Percentiles rank a stretch among this genome's conserved stretches.
Evolutionary conservation across 305 asterid genomes (phyloP).

Genomic region (Rubia peregrina): DNA sequence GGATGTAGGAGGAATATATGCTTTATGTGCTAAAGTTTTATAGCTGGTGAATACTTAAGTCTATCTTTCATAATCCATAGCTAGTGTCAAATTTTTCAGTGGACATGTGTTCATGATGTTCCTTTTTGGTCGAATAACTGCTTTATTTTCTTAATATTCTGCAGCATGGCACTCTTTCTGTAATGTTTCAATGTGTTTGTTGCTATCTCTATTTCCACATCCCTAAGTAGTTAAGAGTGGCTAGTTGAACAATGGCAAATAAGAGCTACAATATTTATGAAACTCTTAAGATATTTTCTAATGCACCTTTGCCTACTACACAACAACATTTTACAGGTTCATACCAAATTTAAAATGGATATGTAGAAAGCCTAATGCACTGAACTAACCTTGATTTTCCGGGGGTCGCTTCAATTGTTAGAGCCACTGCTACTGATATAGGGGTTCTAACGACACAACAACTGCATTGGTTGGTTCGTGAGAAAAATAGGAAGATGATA

Average conservation of each 20-base stretch:
- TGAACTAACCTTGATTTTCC: conserved; percentile 19
- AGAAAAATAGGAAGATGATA: conserved; percentile 57
- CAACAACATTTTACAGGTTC: not conserved
- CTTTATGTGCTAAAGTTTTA: not conserved
- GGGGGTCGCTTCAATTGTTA: conserved; percentile 63
- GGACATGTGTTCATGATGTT: not conserved
- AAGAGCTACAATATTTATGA: not conserved
- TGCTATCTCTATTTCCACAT: not conserved
- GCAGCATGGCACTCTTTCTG: not conserved
- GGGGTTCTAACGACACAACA: conserved; percentile 74
- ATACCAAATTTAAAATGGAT: not conserved
- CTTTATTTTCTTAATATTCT: not conserved
- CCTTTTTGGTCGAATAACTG: no score
- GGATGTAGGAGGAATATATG: not conserved
- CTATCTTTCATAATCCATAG: conserved; percentile 4
- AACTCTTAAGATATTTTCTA: not conserved
- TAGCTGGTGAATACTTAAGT: conserved; percentile 1
- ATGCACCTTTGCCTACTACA: not conserved
- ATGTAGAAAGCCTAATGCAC: not conserved
- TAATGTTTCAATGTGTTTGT: not conserved
- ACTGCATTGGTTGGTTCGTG: conserved; percentile 94
- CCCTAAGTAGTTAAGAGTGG: not conserved
- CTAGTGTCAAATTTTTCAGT: not conserved
- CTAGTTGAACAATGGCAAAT: not conserved
- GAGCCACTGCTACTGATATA: conserved; percentile 26